phyloP scores from a whole-genome alignment of 495 filamentous ascomycete species.

The Massariosphaeria phaeospora region DNA sequence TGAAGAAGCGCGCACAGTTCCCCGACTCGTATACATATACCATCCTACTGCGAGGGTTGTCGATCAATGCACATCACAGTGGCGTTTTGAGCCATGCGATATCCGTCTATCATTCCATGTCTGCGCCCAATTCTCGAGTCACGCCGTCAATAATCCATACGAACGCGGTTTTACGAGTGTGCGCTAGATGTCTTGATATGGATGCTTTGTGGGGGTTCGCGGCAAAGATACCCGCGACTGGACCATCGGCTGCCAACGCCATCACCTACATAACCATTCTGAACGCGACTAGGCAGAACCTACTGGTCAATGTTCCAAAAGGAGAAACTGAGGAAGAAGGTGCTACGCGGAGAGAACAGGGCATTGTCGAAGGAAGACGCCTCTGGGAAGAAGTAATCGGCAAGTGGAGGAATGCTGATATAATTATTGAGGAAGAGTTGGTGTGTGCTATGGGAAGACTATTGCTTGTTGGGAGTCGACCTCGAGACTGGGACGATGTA shows the following conservation, averaged over 20 bases:
- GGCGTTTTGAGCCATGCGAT: slow-evolving; percentile 57
- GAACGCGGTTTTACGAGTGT: slow-evolving; percentile 80
- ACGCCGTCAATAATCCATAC: slow-evolving; percentile 70
- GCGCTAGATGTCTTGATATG: slow-evolving; percentile 61
- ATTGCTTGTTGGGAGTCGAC: slow-evolving; percentile 54
- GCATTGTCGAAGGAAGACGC: slow-evolving; percentile 55
- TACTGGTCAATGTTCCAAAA: slow-evolving; percentile 34
- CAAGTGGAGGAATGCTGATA: slow-evolving; percentile 63
- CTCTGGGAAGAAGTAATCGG: slow-evolving; percentile 76
- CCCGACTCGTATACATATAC: slow-evolving; percentile 78
- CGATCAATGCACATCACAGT: slow-evolving; percentile 48
- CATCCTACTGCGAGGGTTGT: slow-evolving; percentile 71
- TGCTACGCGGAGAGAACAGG: slow-evolving; percentile 29
- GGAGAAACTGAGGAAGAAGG: slow-evolving; percentile 41
- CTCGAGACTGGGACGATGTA: slow-evolving; percentile 61
- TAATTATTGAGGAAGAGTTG: slow-evolving; percentile 67
- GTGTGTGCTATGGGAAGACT: slow-evolving; percentile 72
- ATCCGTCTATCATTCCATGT: slow-evolving; percentile 68
- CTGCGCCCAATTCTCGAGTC: slow-evolving; percentile 50
- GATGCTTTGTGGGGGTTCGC: slow-evolving; percentile 71
- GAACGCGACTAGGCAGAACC: slow-evolving; percentile 56
- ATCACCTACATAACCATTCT: slow-evolving; percentile 77
- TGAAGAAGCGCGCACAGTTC: slow-evolving; percentile 81
- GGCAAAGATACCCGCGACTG: slow-evolving; percentile 57
- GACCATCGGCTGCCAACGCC: slow-evolving; percentile 56